Conservation (phyloP, 2,329 filamentous ascomycete genomes). For the Cladosporium sp. region DNA sequence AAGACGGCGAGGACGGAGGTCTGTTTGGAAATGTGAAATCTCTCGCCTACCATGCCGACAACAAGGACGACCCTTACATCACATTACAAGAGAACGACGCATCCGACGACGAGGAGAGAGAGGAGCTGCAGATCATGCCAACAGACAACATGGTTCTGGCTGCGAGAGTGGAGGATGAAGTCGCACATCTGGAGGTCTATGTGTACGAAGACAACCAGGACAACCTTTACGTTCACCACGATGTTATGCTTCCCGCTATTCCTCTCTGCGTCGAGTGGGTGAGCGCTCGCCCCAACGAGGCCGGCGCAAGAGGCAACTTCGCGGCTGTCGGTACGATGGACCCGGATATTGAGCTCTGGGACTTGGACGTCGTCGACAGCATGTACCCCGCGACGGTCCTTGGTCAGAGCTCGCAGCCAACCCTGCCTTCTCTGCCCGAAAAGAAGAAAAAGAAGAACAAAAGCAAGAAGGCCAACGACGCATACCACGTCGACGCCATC, state of each 20-base stretch:
- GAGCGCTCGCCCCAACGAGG: slow-evolving; percentile 80
- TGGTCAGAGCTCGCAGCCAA: slow-evolving; percentile 54
- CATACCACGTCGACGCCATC: slow-evolving; percentile 91
- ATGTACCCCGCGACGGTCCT: slow-evolving; percentile 98
- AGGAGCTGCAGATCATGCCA: slow-evolving; percentile 88
- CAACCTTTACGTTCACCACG: slow-evolving; percentile 98
- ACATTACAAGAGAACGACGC: slow-evolving; percentile 71
- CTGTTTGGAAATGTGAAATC: slow-evolving; percentile 97
- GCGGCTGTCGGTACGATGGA: slow-evolving; percentile 97
- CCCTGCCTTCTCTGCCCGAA: slow-evolving; percentile 19
- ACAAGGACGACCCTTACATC: slow-evolving; percentile 95
- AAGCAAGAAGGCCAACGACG: slow-evolving; percentile 79
- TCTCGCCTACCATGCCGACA: slow-evolving; percentile 87
- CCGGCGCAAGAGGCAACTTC: slow-evolving; percentile 75
- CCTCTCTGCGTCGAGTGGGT: slow-evolving; percentile 95
- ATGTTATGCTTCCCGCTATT: slow-evolving; percentile 97
- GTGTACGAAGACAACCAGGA: slow-evolving; percentile 94
- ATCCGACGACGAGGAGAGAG: slow-evolving; percentile 77
- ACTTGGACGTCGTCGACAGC: slow-evolving; percentile 90
- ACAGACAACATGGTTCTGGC: slow-evolving; percentile 91
- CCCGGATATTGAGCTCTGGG: slow-evolving; percentile 98
- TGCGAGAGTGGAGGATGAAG: slow-evolving; percentile 93
- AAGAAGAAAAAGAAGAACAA: slow-evolving; percentile 92
- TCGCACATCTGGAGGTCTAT: slow-evolving; percentile 94
- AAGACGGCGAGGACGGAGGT: slow-evolving; percentile 55